phyloP scores from a whole-genome alignment of 768 basidiomycete genomes.

The Agaricus blazei region DNA sequence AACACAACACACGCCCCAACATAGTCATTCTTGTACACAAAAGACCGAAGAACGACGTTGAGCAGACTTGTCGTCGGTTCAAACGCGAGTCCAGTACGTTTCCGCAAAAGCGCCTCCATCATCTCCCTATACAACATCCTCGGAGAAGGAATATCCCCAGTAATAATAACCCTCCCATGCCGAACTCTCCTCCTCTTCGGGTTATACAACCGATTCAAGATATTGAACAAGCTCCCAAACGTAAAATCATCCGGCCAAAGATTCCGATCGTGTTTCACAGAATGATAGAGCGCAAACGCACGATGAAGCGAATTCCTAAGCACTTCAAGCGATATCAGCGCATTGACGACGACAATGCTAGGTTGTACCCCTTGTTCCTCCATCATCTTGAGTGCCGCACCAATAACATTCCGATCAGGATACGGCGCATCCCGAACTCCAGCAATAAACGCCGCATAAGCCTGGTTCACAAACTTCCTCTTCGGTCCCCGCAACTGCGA shows the following conservation, averaged over 20 bases:
- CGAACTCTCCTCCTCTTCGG: constrained; percentile 1
- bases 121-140: constrained; percentile 43
- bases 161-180: not conserved
- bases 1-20: constrained; percentile 39
- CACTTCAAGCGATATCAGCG: constrained; percentile 7
- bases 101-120: constrained; percentile 22
- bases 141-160: constrained; percentile 15
- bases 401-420: not conserved
- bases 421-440: not conserved
- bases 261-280: not conserved
- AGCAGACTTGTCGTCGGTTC: constrained; percentile 29
- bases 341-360: not conserved
- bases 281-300: constrained; percentile 5
- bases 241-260: constrained; percentile 1
- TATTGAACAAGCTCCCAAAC: constrained; percentile 4
- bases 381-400: constrained; percentile 3
- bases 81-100: constrained; percentile 12
- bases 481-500: not conserved
- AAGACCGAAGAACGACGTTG: constrained; percentile 37
- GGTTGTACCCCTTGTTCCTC: constrained; percentile 2
- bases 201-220: constrained; percentile 4
- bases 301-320: constrained; percentile 4
- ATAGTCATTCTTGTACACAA: constrained; percentile 41
- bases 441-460: not conserved
- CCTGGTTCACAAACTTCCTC: not conserved